Percentiles rank a stretch among this genome's conserved stretches.
phyloP scores from a whole-genome alignment of 176 grass and related monocot genomes.

The Melocanna baccifera region DNA sequence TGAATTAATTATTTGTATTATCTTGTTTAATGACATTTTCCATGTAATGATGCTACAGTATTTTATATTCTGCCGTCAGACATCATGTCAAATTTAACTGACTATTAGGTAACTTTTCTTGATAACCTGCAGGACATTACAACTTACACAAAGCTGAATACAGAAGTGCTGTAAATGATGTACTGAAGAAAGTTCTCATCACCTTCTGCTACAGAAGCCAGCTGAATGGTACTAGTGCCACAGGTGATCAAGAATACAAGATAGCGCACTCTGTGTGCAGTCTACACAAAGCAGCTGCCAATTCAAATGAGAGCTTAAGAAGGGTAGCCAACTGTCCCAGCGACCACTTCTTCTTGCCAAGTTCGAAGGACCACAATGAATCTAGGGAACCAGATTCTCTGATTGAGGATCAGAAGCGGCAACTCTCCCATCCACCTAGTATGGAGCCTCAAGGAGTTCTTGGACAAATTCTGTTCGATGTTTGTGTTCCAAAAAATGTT shows the following conservation, averaged over 20 bases:
- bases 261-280: constrained; percentile 77
- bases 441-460: constrained; percentile 89
- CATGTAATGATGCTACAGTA: background rate
- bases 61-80: constrained; percentile 11
- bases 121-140: constrained; percentile 54
- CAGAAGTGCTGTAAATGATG: constrained; percentile 56
- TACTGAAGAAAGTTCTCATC: constrained; percentile 55
- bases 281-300: constrained; percentile 66
- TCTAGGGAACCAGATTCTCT: constrained; percentile 51
- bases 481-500: constrained; percentile 79
- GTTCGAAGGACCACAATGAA: constrained; percentile 51
- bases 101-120: background rate
- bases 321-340: constrained; percentile 53
- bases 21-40: background rate
- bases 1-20: background rate
- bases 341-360: constrained; percentile 74
- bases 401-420: constrained; percentile 46
- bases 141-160: constrained; percentile 70
- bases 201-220: constrained; percentile 64
- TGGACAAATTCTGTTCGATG: constrained; percentile 83
- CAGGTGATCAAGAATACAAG: constrained; percentile 45
- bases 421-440: constrained; percentile 51
- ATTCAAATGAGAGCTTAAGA: constrained; percentile 76
- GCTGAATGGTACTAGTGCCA: constrained; percentile 31
- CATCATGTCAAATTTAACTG: constrained; percentile 14